phyloP scores from a whole-genome alignment of 306 rosid species.

The Psophocarpus tetragonolobus region DNA sequence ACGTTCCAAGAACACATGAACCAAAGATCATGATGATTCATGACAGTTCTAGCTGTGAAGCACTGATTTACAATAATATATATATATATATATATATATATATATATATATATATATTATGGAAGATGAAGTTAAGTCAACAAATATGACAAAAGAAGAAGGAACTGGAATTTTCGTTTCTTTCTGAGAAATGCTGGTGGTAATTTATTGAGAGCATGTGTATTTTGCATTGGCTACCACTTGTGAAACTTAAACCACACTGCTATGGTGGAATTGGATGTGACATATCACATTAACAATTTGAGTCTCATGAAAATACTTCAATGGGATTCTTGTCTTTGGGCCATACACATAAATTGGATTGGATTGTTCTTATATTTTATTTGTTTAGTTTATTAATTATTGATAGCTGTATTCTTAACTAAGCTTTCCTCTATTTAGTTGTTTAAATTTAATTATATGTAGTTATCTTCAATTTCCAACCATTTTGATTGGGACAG shows the following conservation, averaged over 20 bases:
- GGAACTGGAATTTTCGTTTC: not conserved
- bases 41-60: not conserved
- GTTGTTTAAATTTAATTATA: not conserved
- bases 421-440: conserved; percentile 2
- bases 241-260: not conserved
- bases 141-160: not conserved
- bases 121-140: not conserved
- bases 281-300: not conserved
- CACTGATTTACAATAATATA: not conserved
- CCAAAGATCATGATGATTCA: not conserved
- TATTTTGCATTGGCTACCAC: not conserved
- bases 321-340: not conserved
- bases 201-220: not conserved
- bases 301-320: not conserved
- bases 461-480: conserved; percentile 13
- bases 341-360: not conserved
- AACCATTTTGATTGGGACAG: conserved; percentile 31
- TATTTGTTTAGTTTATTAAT: not conserved
- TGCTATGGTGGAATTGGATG: not conserved
- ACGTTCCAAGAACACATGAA: not conserved
- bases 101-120: not conserved
- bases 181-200: not conserved
- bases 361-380: not conserved
- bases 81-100: too few relatives aligned
- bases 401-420: not conserved